These are phyloP conservation scores for Daucus carota DNA, from an alignment of 129 eudicot genomes.

Conservation along the genomic window DH1_v3.0 NC_030381.2:45148001-45148500, in stretches of 20 bases:
- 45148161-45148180: neutral
- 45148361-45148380: neutral
- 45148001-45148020: neutral
- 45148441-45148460: neutral
- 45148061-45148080: neutral
- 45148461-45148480: too few relatives aligned
- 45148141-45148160: neutral
- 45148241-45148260: constrained; percentile 92
- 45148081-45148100: neutral
- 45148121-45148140: neutral
- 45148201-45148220: constrained; percentile 86
- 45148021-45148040: neutral
- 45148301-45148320: neutral
- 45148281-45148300: constrained; percentile 46
- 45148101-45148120: neutral
- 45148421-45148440: too few relatives aligned
- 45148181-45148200: constrained; percentile 40
- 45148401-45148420: neutral
- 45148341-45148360: neutral
- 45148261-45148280: constrained; percentile 93
- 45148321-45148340: neutral
- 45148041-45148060: neutral
- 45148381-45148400: neutral
- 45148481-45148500: neutral
- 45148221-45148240: constrained; percentile 87